Evolutionary conservation across 2,329 filamentous ascomycete genomes (phyloP).

Genomic region (Thielaviopsis musarum): DNA sequence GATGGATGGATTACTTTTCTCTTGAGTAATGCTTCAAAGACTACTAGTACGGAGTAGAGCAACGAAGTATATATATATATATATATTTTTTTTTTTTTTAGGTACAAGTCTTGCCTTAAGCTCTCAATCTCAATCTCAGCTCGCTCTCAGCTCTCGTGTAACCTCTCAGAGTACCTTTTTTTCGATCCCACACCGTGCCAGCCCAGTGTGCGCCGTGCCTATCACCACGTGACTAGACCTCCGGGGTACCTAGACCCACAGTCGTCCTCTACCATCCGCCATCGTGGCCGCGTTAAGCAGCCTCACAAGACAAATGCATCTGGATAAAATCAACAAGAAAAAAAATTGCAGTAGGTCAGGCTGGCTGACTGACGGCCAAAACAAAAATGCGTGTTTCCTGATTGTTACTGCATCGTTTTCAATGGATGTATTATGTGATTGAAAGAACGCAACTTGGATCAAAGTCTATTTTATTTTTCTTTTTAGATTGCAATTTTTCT

Average conservation of each 20-base stretch:
- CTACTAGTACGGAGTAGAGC: too few relatives aligned
- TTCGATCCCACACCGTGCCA: neutral
- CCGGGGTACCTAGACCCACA: neutral
- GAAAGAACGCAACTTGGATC: neutral
- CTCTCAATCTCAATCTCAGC: neutral
- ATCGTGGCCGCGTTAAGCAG: neutral
- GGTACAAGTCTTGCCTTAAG: too few relatives aligned
- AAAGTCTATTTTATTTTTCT: neutral
- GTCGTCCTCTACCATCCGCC: neutral
- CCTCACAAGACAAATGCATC: neutral
- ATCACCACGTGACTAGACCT: conserved; percentile 1
- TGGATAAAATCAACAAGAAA: neutral
- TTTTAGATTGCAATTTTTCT: neutral
- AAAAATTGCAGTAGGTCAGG: neutral
- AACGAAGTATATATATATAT: too few relatives aligned
- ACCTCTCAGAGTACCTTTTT: neutral
- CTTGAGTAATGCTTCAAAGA: too few relatives aligned
- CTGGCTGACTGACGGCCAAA: too few relatives aligned
- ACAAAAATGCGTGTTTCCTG: neutral
- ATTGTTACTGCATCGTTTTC: neutral
- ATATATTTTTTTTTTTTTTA: too few relatives aligned
- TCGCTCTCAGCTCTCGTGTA: neutral
- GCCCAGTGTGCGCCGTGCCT: neutral
- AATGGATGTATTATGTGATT: too few relatives aligned
- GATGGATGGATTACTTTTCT: too few relatives aligned